A percentile compares a stretch with the other conserved stretches of the same genome.
These are phyloP conservation scores for Termitomyces sp. DNA, from an alignment of 768 basidiomycete genomes.

Conservation along the genomic window DNA sequence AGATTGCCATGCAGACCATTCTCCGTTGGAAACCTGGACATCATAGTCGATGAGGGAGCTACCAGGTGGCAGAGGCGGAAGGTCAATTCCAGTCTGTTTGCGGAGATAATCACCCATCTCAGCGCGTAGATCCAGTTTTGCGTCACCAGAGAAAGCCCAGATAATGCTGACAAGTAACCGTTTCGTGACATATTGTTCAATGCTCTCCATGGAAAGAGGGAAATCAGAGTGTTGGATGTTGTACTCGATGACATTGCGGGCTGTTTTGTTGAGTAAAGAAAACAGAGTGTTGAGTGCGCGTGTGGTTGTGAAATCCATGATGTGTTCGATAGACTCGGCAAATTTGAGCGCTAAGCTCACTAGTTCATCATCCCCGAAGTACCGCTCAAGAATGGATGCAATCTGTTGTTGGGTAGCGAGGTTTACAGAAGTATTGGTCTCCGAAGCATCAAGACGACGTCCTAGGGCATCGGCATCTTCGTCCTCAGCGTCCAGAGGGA, in stretches of 20 bases:
- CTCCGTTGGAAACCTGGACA: constrained; percentile 78
- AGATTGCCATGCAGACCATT: constrained; percentile 91
- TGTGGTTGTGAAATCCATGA: constrained; percentile 96
- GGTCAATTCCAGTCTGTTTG: constrained; percentile 82
- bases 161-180: constrained; percentile 87
- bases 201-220: constrained; percentile 75
- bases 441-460: constrained; percentile 52
- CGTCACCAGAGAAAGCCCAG: constrained; percentile 98
- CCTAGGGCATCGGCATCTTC: constrained; percentile 68
- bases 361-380: constrained; percentile 79
- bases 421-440: constrained; percentile 53
- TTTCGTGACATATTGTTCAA: constrained; percentile 90
- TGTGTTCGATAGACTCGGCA: constrained; percentile 87
- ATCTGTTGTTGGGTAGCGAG: constrained; percentile 74
- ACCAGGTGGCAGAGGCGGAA: constrained; percentile 71
- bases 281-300: constrained; percentile 95
- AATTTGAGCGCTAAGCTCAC: constrained; percentile 74
- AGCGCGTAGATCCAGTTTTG: constrained; percentile 84
- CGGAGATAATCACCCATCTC: constrained; percentile 86
- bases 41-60: constrained; percentile 93
- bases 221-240: constrained; percentile 95
- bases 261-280: constrained; percentile 94
- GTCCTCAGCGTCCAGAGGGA: constrained; percentile 85
- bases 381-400: constrained; percentile 69
- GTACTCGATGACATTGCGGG: constrained; percentile 90